Conservation (phyloP, 495 filamentous ascomycete species). For the Tirmania nivea region DNA sequence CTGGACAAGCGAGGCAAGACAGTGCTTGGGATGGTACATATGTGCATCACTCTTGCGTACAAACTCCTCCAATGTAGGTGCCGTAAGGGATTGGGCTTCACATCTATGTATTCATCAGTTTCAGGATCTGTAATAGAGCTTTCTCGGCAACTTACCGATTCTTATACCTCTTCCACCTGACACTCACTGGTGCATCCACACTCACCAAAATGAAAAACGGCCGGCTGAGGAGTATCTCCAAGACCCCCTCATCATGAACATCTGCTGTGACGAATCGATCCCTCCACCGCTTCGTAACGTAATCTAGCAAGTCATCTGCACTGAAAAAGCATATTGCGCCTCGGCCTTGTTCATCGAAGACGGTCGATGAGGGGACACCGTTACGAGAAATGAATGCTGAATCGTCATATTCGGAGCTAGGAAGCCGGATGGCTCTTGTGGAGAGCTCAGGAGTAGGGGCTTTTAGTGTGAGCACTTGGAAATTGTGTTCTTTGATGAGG, state of each 20-base stretch:
- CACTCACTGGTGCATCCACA: conserved; percentile 67
- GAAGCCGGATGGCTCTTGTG: conserved; percentile 18
- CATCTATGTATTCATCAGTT: background rate
- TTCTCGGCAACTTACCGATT: conserved; percentile 24
- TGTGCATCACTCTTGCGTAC: conserved; percentile 51
- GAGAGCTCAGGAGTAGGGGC: conserved; percentile 11
- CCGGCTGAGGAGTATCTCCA: conserved; percentile 51
- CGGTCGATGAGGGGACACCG: background rate
- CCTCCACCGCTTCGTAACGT: conserved; percentile 67
- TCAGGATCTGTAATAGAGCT: background rate
- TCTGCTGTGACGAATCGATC: conserved; percentile 65
- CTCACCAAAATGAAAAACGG: conserved; percentile 87
- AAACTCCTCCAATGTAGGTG: conserved; percentile 53
- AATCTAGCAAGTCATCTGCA: conserved; percentile 47
- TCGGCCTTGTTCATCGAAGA: conserved; percentile 3
- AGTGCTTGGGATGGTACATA: conserved; percentile 44
- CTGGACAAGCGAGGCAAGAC: conserved; percentile 50
- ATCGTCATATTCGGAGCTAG: conserved; percentile 11
- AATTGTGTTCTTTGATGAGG: conserved; percentile 54
- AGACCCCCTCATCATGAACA: conserved; percentile 41
- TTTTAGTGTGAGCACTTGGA: conserved; percentile 29
- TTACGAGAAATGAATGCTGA: conserved; percentile 5
- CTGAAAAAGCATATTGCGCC: conserved; percentile 28
- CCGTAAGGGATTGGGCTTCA: background rate
- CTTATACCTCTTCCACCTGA: conserved; percentile 57